A percentile compares a stretch with the other conserved stretches of the same genome.
phyloP scores from a whole-genome alignment of 2,329 filamentous ascomycete species.

The Fusarium floridanum region DNA sequence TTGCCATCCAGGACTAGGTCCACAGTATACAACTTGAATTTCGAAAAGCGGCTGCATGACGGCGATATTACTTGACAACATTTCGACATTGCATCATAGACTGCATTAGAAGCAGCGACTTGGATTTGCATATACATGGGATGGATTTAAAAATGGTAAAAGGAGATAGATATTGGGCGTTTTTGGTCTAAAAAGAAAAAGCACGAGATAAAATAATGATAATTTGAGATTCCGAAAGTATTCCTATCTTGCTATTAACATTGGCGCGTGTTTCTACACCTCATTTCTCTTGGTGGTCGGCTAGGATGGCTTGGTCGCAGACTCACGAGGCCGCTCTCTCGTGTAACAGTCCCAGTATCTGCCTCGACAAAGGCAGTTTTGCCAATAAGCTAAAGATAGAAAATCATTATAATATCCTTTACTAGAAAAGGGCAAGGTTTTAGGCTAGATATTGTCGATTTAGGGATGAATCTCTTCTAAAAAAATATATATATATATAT shows the following conservation, averaged over 20 bases:
- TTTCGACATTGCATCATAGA: constrained; percentile 7
- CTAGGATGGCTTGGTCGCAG: not conserved
- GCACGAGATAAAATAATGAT: not conserved
- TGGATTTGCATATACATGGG: not conserved
- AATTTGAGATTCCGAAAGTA: not conserved
- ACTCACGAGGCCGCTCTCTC: not conserved
- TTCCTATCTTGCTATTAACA: not conserved
- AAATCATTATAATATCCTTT: not conserved
- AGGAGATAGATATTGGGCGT: not conserved
- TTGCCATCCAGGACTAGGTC: constrained; percentile 32
- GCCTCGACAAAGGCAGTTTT: not conserved
- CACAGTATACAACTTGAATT: not conserved
- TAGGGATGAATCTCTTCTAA: not conserved
- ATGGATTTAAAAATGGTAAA: not conserved
- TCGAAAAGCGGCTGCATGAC: not conserved
- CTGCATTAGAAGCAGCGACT: not conserved
- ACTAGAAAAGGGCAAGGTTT: not conserved
- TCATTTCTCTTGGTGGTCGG: not conserved
- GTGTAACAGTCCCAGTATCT: not conserved
- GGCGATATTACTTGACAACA: not conserved
- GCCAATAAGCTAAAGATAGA: not conserved
- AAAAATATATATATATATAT: no score
- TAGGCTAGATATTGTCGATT: no score
- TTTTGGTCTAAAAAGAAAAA: not conserved
- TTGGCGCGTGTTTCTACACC: not conserved